Conservation (phyloP, 2,329 filamentous ascomycete species). For the Fusarium aywerte region DNA sequence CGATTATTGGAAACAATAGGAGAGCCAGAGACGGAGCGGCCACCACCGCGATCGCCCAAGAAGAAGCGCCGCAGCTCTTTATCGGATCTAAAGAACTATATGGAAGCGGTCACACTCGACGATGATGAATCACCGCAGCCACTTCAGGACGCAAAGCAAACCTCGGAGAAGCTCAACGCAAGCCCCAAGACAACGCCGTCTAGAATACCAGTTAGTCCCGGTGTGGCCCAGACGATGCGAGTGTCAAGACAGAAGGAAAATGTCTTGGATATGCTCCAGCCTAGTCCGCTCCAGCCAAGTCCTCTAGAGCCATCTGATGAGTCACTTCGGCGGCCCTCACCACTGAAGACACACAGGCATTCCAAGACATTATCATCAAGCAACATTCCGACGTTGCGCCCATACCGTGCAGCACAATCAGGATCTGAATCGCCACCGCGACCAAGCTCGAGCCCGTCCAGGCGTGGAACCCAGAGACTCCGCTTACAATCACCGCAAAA, state of each 20-base stretch:
- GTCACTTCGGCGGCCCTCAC: slow-evolving; percentile 36
- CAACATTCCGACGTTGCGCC: slow-evolving; percentile 65
- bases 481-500: slow-evolving; percentile 78
- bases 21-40: slow-evolving; percentile 62
- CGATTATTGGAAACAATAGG: slow-evolving; percentile 69
- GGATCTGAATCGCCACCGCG: slow-evolving; percentile 42
- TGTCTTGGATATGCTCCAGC: slow-evolving; percentile 40
- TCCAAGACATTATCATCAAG: slow-evolving; percentile 64
- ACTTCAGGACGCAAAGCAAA: slow-evolving; percentile 63
- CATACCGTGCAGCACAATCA: slow-evolving; percentile 48
- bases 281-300: slow-evolving; percentile 24
- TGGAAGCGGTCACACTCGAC: slow-evolving; percentile 68
- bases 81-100: slow-evolving; percentile 81
- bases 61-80: slow-evolving; percentile 92
- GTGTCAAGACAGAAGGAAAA: slow-evolving; percentile 61
- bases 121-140: slow-evolving; percentile 57
- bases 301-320: slow-evolving; percentile 32
- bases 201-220: slow-evolving; percentile 64
- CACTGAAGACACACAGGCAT: slow-evolving; percentile 52
- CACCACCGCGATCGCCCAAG: slow-evolving; percentile 58
- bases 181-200: slow-evolving; percentile 57
- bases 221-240: slow-evolving; percentile 52
- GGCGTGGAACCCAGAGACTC: slow-evolving; percentile 61
- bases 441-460: slow-evolving; percentile 45
- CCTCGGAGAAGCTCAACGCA: slow-evolving; percentile 68